Evolutionary conservation across 805 yeast species (phyloP).

Genomic region (Dipodascopsis uninucleata): DNA sequence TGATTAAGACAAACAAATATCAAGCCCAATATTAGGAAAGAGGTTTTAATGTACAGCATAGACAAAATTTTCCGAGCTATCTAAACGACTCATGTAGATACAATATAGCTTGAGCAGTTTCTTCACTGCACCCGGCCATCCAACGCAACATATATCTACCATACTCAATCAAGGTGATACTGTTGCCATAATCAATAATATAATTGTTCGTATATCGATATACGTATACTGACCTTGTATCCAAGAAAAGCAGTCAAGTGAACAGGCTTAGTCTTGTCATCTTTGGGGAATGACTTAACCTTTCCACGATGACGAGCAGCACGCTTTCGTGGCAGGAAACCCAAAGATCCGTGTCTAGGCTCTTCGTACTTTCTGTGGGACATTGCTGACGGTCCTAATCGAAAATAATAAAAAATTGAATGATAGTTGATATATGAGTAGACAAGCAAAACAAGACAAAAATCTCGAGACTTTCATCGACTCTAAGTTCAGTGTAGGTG

Average conservation of each 20-base stretch:
- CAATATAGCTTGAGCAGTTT: too few relatives aligned
- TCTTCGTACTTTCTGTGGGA: constrained; percentile 99
- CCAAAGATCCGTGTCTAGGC: constrained; percentile 99
- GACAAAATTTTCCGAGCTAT: background rate
- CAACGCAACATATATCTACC: too few relatives aligned
- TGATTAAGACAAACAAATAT: background rate
- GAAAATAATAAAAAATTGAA: too few relatives aligned
- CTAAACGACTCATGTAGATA: too few relatives aligned
- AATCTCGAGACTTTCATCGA: too few relatives aligned
- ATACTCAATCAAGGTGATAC: too few relatives aligned
- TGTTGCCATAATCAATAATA: too few relatives aligned
- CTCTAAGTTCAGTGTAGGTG: too few relatives aligned
- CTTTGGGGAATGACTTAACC: constrained; percentile 99
- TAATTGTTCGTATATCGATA: too few relatives aligned
- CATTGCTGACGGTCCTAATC: constrained; percentile 58
- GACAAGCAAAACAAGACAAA: too few relatives aligned
- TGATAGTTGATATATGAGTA: background rate
- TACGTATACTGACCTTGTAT: constrained; percentile 59
- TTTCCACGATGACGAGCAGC: constrained; percentile 97
- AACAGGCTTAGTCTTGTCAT: constrained; percentile 95
- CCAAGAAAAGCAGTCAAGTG: constrained; percentile 99
- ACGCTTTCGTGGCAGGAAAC: constrained; percentile 99
- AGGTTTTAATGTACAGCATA: background rate
- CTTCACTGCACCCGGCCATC: background rate
- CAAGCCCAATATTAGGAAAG: background rate